These are phyloP conservation scores for Colletotrichum zoysiae DNA, from an alignment of 2,329 filamentous ascomycete species.

Conservation along the genomic window DNA sequence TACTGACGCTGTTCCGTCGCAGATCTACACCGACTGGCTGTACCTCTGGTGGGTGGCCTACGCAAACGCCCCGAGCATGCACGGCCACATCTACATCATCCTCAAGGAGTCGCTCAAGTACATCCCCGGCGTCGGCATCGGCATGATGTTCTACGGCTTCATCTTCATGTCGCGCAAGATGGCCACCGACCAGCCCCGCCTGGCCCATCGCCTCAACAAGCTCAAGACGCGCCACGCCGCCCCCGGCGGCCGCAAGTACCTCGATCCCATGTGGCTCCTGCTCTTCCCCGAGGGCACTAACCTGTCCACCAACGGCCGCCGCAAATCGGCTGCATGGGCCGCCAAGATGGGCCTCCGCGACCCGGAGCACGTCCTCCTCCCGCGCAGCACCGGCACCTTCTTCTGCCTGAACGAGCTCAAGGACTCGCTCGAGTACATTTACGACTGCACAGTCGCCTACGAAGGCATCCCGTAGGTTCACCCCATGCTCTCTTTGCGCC, in stretches of 20 bases:
- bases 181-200: slow-evolving; percentile 80
- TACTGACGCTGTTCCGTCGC: not conserved
- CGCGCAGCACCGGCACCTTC: slow-evolving; percentile 82
- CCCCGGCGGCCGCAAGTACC: slow-evolving; percentile 66
- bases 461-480: slow-evolving; percentile 87
- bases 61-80: slow-evolving; percentile 78
- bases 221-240: slow-evolving; percentile 70
- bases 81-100: slow-evolving; percentile 91
- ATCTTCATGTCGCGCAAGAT: slow-evolving; percentile 94
- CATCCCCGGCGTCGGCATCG: slow-evolving; percentile 82
- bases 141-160: slow-evolving; percentile 89
- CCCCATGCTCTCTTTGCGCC: not conserved
- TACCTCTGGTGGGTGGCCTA: slow-evolving; percentile 97
- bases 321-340: slow-evolving; percentile 80
- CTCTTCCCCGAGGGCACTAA: slow-evolving; percentile 93
- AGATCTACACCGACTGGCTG: slow-evolving; percentile 91
- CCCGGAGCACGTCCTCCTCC: slow-evolving; percentile 79
- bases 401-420: slow-evolving; percentile 84
- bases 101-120: slow-evolving; percentile 88
- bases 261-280: slow-evolving; percentile 89
- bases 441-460: slow-evolving; percentile 95
- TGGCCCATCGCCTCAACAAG: slow-evolving; percentile 79
- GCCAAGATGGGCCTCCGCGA: slow-evolving; percentile 80
- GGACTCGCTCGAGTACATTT: slow-evolving; percentile 82
- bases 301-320: slow-evolving; percentile 76